Evolutionary conservation across 441 rosid species (phyloP).

Genomic region (Arabidopsis hybrid): DNA sequence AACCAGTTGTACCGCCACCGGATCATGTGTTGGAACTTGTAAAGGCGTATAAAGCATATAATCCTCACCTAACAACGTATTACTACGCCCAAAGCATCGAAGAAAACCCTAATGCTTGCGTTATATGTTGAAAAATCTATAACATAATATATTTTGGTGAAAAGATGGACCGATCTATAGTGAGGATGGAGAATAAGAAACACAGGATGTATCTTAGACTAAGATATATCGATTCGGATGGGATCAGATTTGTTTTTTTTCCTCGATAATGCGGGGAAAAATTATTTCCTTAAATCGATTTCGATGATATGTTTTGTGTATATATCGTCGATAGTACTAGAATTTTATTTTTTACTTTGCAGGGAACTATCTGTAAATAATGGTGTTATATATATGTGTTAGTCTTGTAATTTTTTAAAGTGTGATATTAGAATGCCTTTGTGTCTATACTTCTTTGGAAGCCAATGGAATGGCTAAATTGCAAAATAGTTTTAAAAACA

Average conservation of each 20-base stretch:
- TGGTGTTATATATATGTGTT: slow-evolving; percentile 23
- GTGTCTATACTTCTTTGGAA: neutral
- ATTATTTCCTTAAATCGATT: slow-evolving; percentile 29
- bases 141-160: slow-evolving; percentile 25
- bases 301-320: slow-evolving; percentile 41
- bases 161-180: slow-evolving; percentile 48
- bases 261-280: slow-evolving; percentile 34
- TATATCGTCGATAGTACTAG: slow-evolving; percentile 37
- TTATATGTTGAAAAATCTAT: slow-evolving; percentile 49
- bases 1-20: slow-evolving; percentile 41
- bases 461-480: neutral
- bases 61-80: slow-evolving; percentile 76
- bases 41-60: slow-evolving; percentile 80
- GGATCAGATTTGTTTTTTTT: slow-evolving; percentile 23
- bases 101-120: slow-evolving; percentile 92
- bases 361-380: slow-evolving; percentile 28
- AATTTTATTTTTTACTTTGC: slow-evolving; percentile 12
- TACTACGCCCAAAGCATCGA: slow-evolving; percentile 86
- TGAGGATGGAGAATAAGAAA: slow-evolving; percentile 40
- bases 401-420: neutral
- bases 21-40: slow-evolving; percentile 77
- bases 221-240: slow-evolving; percentile 32
- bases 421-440: neutral
- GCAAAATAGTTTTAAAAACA: neutral
- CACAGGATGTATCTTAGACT: slow-evolving; percentile 14